Conservation (phyloP, 805 yeast genomes). For the Nakazawaea pomicola region DNA sequence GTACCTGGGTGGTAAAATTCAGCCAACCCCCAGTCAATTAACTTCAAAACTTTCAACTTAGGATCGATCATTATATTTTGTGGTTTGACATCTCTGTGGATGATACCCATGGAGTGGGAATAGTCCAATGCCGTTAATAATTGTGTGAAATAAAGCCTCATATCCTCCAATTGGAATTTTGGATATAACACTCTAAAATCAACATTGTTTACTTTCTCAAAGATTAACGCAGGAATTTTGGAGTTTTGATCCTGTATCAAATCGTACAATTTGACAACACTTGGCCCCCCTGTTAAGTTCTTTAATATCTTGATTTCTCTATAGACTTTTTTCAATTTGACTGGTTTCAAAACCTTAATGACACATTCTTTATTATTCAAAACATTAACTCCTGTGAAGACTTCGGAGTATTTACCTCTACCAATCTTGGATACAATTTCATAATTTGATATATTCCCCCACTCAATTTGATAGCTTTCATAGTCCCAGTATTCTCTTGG, state of each 20-base stretch:
- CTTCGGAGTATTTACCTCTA: slow-evolving; percentile 92
- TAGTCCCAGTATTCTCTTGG: slow-evolving; percentile 87
- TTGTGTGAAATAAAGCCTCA: slow-evolving; percentile 79
- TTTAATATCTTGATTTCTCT: slow-evolving; percentile 85
- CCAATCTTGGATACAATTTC: slow-evolving; percentile 84
- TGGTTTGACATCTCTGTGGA: slow-evolving; percentile 93
- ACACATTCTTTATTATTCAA: slow-evolving; percentile 63
- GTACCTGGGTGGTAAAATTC: slow-evolving; percentile 89
- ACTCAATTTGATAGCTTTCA: slow-evolving; percentile 60
- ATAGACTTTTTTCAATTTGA: slow-evolving; percentile 86
- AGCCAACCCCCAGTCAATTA: slow-evolving; percentile 94
- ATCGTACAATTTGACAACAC: slow-evolving; percentile 69
- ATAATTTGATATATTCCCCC: slow-evolving; percentile 84
- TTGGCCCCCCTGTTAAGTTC: slow-evolving; percentile 80
- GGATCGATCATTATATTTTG: slow-evolving; percentile 94
- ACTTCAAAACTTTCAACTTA: slow-evolving; percentile 48
- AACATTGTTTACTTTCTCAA: slow-evolving; percentile 77
- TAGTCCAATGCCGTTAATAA: slow-evolving; percentile 83
- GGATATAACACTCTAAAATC: slow-evolving; percentile 88
- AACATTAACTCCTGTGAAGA: slow-evolving; percentile 76
- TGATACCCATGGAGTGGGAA: slow-evolving; percentile 90
- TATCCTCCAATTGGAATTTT: slow-evolving; percentile 66
- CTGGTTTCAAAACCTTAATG: slow-evolving; percentile 90
- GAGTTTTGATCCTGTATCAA: slow-evolving; percentile 83
- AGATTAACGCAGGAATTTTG: slow-evolving; percentile 84